These are phyloP conservation scores for Hapsidospora chrysogenum DNA, from an alignment of 495 filamentous ascomycete species.

Conservation along the genomic window DNA sequence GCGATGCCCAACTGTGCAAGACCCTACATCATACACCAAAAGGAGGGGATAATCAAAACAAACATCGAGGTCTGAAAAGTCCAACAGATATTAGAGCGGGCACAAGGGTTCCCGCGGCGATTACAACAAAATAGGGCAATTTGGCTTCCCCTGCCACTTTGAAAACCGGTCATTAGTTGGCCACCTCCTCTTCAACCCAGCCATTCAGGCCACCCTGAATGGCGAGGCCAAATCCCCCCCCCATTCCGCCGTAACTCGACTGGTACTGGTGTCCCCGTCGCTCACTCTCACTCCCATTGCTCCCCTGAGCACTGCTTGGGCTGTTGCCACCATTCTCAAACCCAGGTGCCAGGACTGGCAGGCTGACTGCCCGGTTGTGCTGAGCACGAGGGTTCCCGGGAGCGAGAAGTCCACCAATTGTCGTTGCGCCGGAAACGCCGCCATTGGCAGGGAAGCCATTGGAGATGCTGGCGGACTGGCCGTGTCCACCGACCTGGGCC, in stretches of 20 bases:
- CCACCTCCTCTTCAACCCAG: constrained; percentile 41
- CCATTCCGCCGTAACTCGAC: constrained; percentile 32
- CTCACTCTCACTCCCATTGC: constrained; percentile 20
- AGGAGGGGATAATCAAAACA: no score
- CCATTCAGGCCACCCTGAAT: constrained; percentile 35
- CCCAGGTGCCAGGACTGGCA: constrained; percentile 45
- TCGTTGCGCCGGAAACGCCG: constrained; percentile 41
- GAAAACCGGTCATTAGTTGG: constrained; percentile 27
- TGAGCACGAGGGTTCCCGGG: constrained; percentile 52
- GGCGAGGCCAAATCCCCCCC: constrained; percentile 29
- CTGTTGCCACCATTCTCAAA: constrained; percentile 33
- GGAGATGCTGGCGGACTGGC: constrained; percentile 43
- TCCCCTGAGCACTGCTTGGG: constrained; percentile 25
- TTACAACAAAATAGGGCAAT: constrained; percentile 17
- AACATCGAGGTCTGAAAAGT: constrained; percentile 1
- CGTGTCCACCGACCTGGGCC: constrained; percentile 36
- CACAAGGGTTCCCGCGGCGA: constrained; percentile 2
- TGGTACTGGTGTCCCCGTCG: constrained; percentile 40
- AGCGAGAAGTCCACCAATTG: constrained; percentile 57
- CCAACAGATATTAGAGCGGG: constrained; percentile 4
- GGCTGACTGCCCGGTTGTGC: constrained; percentile 70
- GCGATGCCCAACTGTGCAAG: no score
- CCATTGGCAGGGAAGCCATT: constrained; percentile 37
- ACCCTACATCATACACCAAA: constrained; percentile 3
- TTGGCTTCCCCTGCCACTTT: constrained; percentile 6